Base-by-base conservation (phyloP, 2,329 filamentous ascomycete genomes). In the Pseudocercospora fijiensis region DNA sequence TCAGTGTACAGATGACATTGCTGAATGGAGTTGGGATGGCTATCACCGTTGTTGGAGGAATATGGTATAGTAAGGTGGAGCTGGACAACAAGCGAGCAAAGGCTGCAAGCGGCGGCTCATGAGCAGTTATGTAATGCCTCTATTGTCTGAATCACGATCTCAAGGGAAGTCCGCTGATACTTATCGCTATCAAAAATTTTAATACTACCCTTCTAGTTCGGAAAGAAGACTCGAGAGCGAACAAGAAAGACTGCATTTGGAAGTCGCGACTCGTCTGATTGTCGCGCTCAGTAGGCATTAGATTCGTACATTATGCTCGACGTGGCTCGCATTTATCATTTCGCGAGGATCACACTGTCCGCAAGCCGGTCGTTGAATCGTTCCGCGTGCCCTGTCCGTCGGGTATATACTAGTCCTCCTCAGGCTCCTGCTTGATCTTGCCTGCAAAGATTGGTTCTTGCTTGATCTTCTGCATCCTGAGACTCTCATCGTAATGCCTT, bases 21-120 rank as follows among this genome's bases (percentile, higher is more conserved):
- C 4, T 78, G 68, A 86, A 87, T 73, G 84, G 83, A 16, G 68
- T 82, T 11, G 85, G 66, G 51, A 85, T 85, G 81, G 67, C 76
- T 27, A 76, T 86, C 20, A 84, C 84, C 16, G 78, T 86, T 72
- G 67, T 78, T 7, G 84, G 84, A 43, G 84, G 83, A 6, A 83
- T 80, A 18, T 83, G 82, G 73, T 86, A 86, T 77, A 84, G 82
- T 75, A 83, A 82, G 70, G 82, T 84, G 26, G 84, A 85, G 74
- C 76, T 85, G 20, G 81, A 82, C 22, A 45, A 33, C n/a, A 61
- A 61, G 30, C 49, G 51, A 22, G 49, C 49, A 22, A 52, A 52
- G 49, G 49, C 24, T 52, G 49, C 49, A 3, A 27, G 49, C 24
- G 13, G 49, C 27, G 27, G 26, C 49, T 53, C 26, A 26, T 41